These are phyloP conservation scores for Ormosia emarginata DNA, from an alignment of 306 rosid genomes.

Conservation along the genomic window DNA sequence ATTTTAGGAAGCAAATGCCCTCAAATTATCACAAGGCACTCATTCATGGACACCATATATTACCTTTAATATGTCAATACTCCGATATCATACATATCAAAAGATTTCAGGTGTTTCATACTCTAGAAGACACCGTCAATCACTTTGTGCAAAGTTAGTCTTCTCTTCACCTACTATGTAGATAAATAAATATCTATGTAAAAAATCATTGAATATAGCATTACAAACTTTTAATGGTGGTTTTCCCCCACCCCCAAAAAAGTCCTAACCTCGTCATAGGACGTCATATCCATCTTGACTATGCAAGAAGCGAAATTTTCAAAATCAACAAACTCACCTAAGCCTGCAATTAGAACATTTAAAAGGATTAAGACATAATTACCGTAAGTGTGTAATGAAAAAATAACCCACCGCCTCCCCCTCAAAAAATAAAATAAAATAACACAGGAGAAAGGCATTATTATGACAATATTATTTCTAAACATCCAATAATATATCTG, in stretches of 20 bases:
- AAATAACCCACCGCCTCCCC: not conserved
- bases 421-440: not conserved
- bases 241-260: not conserved
- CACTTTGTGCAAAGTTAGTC: conserved; percentile 3
- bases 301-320: conserved; percentile 18
- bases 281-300: conserved; percentile 24
- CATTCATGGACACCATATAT: conserved; percentile 1
- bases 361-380: not conserved
- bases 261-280: conserved; percentile 21
- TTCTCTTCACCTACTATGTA: conserved; percentile 4
- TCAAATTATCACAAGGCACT: conserved; percentile 11
- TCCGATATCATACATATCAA: conserved; percentile 27
- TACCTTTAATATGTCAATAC: conserved; percentile 18
- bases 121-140: conserved; percentile 7
- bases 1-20: not conserved
- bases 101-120: conserved; percentile 24
- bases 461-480: not conserved
- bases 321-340: conserved; percentile 2
- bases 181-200: not conserved
- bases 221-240: conserved; percentile 30
- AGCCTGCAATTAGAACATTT: conserved; percentile 26
- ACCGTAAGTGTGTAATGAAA: not conserved
- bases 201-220: conserved; percentile 21
- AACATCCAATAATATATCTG: not conserved
- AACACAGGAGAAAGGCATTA: not conserved